Base-by-base conservation (phyloP, 768 basidiomycete genomes). In the Termitomyces eurrhizus region DNA sequence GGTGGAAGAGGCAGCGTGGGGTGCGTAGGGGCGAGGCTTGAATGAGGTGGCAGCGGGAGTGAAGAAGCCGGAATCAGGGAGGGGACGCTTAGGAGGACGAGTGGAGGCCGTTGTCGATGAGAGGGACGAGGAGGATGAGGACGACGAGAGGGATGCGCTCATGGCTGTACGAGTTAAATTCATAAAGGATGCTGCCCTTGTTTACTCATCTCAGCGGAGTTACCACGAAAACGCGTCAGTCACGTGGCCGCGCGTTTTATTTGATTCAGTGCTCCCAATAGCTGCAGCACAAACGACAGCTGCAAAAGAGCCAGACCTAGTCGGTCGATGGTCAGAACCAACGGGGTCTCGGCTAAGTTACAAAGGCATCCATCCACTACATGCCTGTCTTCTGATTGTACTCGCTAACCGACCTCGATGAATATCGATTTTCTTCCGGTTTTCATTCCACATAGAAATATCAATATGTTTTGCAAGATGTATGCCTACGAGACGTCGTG, bases 21-120 rank as follows among this genome's bases (percentile, higher is more conserved):
- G 83, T n/a, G 76, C 69, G 67, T 88, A 89, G 8, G 88, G 87
- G 48, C 76, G 79, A 48, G 88, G 88, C 46, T 83, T 81, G 70
- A 90, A 88, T 24, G 88, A 85, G 58, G 82, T 73, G 55, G 84
- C 80, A 16, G 87, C 82, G 16, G 86, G 78, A 33, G 83, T 78
- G 73, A 90, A 87, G 72, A 89, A 87, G 37, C 80, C 74, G 55
- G 83, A 72, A 59, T 81, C 75, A n/a, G 77, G 66, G n/a, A 82
- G 73, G 2, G 77, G 78, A 55, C 83, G 83, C 69, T 86, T 87
- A 41, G 74, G 73, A 4, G 76, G 67, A 53, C 72, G 74, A n/a
- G 69, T 66, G 51, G 70, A 51, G 16, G 73, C 67, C n/a, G 70
- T 59, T 36, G 64, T 66, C 14, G 75, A 48, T 18, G 58, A 45